phyloP scores from a whole-genome alignment of 169 alveolate species.

The Cytauxzoon felis region DNA sequence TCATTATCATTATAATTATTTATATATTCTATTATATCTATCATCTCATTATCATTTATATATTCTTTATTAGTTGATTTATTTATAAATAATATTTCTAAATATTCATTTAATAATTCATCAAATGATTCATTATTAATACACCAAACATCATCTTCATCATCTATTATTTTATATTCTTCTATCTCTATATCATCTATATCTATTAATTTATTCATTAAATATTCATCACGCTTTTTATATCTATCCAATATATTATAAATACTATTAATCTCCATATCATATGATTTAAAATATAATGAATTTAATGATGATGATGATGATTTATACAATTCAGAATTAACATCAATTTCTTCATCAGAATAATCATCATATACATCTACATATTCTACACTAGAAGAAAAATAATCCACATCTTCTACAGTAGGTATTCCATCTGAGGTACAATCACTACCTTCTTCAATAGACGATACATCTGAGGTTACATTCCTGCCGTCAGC shows the following conservation, averaged over 20 bases:
- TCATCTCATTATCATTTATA: not conserved
- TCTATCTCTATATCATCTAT: not conserved
- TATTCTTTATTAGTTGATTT: not conserved
- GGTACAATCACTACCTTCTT: no score
- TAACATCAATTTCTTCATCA: no score
- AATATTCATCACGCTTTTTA: not conserved
- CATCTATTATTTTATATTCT: slow-evolving; percentile 10
- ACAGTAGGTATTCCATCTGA: no score
- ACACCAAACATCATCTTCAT: slow-evolving; percentile 43
- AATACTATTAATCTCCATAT: slow-evolving; percentile 2
- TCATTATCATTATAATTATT: slow-evolving; percentile 7
- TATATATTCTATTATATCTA: not conserved
- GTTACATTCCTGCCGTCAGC: no score
- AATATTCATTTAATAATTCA: not conserved
- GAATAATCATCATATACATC: no score
- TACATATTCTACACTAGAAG: no score
- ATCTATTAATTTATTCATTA: slow-evolving; percentile 3
- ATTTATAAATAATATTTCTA: slow-evolving; percentile 17
- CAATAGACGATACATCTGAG: no score
- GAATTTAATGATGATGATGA: no score
- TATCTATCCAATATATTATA: not conserved
- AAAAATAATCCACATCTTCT: no score
- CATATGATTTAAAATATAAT: no score
- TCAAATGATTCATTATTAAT: not conserved
- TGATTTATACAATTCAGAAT: no score